Base-by-base conservation (phyloP, 176 grass and related monocot species). In the Tuctoria greenei region DNA sequence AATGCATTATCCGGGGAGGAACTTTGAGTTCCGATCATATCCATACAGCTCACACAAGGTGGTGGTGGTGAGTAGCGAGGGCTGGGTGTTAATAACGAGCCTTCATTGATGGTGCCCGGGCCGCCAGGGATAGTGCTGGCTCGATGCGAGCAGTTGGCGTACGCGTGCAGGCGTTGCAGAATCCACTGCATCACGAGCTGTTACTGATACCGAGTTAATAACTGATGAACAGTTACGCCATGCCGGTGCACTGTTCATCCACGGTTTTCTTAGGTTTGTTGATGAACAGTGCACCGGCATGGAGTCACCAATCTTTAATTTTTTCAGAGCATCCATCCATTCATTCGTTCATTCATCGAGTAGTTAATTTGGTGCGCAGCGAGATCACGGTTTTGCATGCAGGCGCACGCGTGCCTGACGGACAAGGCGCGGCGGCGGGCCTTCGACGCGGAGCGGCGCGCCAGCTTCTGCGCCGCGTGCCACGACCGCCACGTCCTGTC, bases 371-470 rank as follows among this genome's bases (percentile, higher is more conserved):
- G 49, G n/a, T 2, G 14, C 14, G 13, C 2, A 16, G 15, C 4
- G 49, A 7, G 49, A 7, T n/a, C 51, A 54, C 51, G 51, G 51
- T 54, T 54, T 58, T 18, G 71, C 44, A 49, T 54, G 77, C 78
- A 98, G 95, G 95, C 95, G 66, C 85, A 90, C 41, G 85, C 77
- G 64, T 95, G 91, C 77, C 74, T 99, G 38, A 84, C 82, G 13
- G 89, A 99, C 82, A 58, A 58, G 90, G 69, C 73, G 16, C 75
- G 81, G 46, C 88, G 95, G 80, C 56, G 71, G 69, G 60, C 72
- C 39, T 95, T 95, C 82, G 62, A 95, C 74, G 55, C 42, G 6
- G 79, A 84, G 47, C 84, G 89, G 34, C 7, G 55, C 8, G 35
- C 73, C 7, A 86, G 73, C 10, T 95, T 88, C 87, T 99, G 95